These are phyloP conservation scores for Aspergillus leporis DNA, from an alignment of 495 filamentous ascomycete genomes.

Conservation along the genomic window DNA sequence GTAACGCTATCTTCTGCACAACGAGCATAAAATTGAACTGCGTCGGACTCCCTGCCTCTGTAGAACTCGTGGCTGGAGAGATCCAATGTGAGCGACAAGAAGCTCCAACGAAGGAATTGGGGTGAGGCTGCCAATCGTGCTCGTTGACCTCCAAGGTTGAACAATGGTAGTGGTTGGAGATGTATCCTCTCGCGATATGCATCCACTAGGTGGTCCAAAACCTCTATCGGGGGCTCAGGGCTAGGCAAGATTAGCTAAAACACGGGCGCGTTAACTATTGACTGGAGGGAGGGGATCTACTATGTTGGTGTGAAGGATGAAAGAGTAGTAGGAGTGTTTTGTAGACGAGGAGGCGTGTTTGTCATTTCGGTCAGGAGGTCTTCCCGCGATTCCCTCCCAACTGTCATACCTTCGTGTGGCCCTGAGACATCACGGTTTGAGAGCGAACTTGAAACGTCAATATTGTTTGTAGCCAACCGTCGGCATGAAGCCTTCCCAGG, in stretches of 20 bases:
- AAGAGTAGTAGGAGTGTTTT: not conserved
- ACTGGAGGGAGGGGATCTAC: not conserved
- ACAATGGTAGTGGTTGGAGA: not conserved
- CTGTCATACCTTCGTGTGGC: not conserved
- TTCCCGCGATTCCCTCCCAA: not conserved
- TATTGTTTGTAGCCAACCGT: not conserved
- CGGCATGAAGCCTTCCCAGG: not conserved
- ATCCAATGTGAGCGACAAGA: slow-evolving; percentile 6
- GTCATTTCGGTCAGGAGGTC: not conserved
- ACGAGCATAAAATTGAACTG: slow-evolving; percentile 10
- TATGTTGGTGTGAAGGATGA: not conserved
- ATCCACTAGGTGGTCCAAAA: not conserved
- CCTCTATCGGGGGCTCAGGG: not conserved
- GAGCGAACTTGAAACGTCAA: not conserved
- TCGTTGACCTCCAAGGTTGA: not conserved
- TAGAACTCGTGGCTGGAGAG: slow-evolving; percentile 9
- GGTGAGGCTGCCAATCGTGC: not conserved
- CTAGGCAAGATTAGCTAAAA: not conserved
- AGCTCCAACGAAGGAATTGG: slow-evolving; percentile 7
- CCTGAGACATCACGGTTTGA: not conserved
- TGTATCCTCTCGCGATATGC: not conserved
- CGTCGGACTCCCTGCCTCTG: not conserved
- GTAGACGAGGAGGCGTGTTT: not conserved
- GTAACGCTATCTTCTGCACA: slow-evolving; percentile 4
- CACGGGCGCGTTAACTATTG: not conserved